Percentiles rank a stretch among this genome's conserved stretches.
Evolutionary conservation across 768 basidiomycete species (phyloP).

Genomic region (Russula olivacea): DNA sequence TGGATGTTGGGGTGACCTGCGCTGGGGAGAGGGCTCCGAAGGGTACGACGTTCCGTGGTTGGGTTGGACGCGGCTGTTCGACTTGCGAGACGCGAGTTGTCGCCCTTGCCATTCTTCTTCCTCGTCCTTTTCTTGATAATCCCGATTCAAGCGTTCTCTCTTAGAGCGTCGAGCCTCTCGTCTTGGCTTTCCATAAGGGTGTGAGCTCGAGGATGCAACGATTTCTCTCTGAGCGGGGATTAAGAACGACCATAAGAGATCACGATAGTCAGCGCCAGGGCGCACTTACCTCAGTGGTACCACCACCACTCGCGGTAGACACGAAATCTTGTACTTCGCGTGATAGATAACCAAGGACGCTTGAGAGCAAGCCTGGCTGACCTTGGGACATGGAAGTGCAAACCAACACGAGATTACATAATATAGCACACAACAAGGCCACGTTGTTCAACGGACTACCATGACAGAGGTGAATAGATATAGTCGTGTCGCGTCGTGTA

Average conservation of each 20-base stretch:
- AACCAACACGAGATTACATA: conserved; percentile 18
- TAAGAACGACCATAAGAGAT: background rate
- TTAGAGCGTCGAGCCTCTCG: background rate
- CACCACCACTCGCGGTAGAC: conserved; percentile 52
- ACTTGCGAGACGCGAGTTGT: background rate
- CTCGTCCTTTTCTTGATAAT: background rate
- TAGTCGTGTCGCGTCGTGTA: background rate
- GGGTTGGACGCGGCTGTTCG: conserved; percentile 2
- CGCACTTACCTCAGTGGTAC: conserved; percentile 19
- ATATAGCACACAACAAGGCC: conserved; percentile 8
- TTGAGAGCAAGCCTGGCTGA: conserved; percentile 45
- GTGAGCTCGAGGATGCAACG: conserved; percentile 8
- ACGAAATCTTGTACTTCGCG: conserved; percentile 69
- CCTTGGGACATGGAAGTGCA: conserved; percentile 6
- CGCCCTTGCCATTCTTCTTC: conserved; percentile 11
- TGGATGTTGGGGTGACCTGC: background rate
- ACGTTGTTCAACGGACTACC: background rate
- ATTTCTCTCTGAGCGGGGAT: background rate
- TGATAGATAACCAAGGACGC: conserved; percentile 64
- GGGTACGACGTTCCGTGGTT: conserved; percentile 14
- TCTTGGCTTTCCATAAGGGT: background rate
- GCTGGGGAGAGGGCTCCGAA: conserved; percentile 5
- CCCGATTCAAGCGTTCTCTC: background rate
- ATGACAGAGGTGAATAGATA: conserved; percentile 1
- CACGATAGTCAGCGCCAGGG: background rate